Evolutionary conservation across 805 yeast species (phyloP).

Genomic region (Dipodascus albidus): DNA sequence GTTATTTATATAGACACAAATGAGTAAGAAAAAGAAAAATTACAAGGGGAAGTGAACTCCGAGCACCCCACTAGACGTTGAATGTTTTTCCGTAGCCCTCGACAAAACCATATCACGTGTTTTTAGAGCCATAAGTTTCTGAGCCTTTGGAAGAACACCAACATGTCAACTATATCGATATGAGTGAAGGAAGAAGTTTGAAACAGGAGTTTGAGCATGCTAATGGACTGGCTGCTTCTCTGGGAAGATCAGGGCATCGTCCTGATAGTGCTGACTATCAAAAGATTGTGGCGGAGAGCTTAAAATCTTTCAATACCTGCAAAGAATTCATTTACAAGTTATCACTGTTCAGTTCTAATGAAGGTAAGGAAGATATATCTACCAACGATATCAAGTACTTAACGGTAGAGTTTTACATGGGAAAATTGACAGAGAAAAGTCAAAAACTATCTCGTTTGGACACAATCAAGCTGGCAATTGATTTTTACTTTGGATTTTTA

Average conservation of each 20-base stretch:
- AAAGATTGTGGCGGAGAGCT: conserved; percentile 23
- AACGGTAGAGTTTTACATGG: conserved; percentile 49
- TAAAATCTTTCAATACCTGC: conserved; percentile 35
- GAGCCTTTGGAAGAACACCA: too few species aligned
- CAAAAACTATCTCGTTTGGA: conserved; percentile 11
- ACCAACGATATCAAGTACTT: conserved; percentile 53
- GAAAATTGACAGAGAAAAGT: conserved; percentile 25
- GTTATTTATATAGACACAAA: not conserved
- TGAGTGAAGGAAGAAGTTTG: not conserved
- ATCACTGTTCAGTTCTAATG: conserved; percentile 61
- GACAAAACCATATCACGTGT: not conserved
- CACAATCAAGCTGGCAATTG: conserved; percentile 12
- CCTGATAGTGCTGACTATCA: conserved; percentile 11
- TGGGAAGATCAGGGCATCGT: conserved; percentile 4
- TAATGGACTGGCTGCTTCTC: conserved; percentile 13
- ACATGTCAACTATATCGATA: not conserved
- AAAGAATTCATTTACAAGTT: conserved; percentile 34
- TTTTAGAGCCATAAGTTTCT: too few species aligned
- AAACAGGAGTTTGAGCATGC: conserved; percentile 5
- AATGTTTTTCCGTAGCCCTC: too few species aligned
- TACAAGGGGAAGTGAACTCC: too few species aligned
- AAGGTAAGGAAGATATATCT: conserved; percentile 53
- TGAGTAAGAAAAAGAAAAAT: too few species aligned
- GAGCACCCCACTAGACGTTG: too few species aligned
- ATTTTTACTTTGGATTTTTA: conserved; percentile 18